Evolutionary conservation across 164 flowering plant species (phyloP).

Genomic region (Brasenia schreberi): DNA sequence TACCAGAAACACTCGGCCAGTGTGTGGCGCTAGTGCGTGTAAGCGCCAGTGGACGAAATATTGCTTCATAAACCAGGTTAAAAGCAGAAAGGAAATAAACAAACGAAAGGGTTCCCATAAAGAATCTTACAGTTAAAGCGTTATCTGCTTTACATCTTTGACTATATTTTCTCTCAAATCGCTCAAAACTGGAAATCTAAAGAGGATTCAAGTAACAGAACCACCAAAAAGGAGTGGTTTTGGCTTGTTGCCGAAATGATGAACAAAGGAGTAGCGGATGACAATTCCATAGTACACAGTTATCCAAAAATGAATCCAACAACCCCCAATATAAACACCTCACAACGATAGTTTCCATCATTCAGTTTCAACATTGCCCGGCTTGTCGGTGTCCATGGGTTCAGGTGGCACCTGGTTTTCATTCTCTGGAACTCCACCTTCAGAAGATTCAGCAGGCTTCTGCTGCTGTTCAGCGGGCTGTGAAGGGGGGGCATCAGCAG

Average conservation of each 20-base stretch:
- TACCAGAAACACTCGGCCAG: too few species aligned
- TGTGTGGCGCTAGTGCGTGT: too few species aligned
- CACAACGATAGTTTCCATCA: background rate
- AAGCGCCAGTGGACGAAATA: too few species aligned
- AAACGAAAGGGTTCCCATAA: too few species aligned
- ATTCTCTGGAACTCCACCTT: constrained; percentile 12
- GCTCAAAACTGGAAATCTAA: background rate
- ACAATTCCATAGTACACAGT: background rate
- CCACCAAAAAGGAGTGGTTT: background rate
- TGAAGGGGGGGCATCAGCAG: constrained; percentile 34
- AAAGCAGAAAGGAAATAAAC: too few species aligned
- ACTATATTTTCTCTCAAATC: background rate
- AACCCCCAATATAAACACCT: background rate
- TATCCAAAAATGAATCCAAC: background rate
- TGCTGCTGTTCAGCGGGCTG: constrained; percentile 28
- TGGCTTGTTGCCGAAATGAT: background rate
- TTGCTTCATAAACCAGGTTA: too few species aligned
- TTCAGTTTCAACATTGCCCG: constrained; percentile 18
- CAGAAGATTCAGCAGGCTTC: constrained; percentile 13
- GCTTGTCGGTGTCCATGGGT: constrained; percentile 64
- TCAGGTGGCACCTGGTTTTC: constrained; percentile 26
- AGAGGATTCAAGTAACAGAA: background rate
- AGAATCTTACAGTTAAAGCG: too few species aligned
- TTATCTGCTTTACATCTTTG: too few species aligned
- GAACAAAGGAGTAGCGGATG: background rate